Evolutionary conservation across 495 filamentous ascomycete genomes (phyloP).

Genomic region (Darksidea phi): DNA sequence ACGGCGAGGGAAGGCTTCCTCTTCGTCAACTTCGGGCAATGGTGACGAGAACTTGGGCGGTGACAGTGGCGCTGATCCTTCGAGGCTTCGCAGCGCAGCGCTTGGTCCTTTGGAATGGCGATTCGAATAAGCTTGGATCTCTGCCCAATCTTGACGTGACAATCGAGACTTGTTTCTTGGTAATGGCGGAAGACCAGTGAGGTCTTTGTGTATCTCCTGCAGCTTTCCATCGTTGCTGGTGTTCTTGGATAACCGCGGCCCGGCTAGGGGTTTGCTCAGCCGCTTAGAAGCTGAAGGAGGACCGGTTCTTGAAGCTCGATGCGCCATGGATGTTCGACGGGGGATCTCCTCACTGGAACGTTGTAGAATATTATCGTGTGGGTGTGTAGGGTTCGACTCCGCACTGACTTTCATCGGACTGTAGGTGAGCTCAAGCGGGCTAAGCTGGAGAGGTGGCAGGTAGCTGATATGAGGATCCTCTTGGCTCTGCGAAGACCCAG

Average conservation of each 20-base stretch:
- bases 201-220: conserved; percentile 6
- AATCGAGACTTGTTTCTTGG: conserved; percentile 16
- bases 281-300: neutral
- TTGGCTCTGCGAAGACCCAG: neutral
- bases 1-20: conserved; percentile 49
- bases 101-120: conserved; percentile 1
- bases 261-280: neutral
- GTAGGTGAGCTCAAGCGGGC: neutral
- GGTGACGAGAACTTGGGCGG: neutral
- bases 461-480: neutral
- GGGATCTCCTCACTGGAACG: neutral
- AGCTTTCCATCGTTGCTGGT: neutral
- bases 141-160: conserved; percentile 26
- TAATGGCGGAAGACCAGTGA: neutral
- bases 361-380: neutral
- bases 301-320: neutral
- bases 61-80: neutral
- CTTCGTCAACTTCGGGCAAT: conserved; percentile 54
- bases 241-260: neutral
- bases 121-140: conserved; percentile 19
- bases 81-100: neutral
- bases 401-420: neutral
- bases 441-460: neutral
- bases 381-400: neutral
- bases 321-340: neutral